Conservation (phyloP, 768 basidiomycete genomes). For the Myochromella boudieri region DNA sequence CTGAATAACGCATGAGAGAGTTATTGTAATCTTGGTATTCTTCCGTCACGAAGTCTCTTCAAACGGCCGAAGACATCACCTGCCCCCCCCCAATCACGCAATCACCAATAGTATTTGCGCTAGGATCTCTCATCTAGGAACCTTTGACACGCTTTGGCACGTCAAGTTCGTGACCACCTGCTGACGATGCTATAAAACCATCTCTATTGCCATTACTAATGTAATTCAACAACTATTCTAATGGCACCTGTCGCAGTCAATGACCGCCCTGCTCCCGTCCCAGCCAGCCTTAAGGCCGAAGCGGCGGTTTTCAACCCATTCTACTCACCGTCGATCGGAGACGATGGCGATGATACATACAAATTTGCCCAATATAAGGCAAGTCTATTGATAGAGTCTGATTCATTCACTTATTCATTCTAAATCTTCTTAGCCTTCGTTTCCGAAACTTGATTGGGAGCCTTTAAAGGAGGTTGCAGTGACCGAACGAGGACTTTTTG, state of each 20-base stretch:
- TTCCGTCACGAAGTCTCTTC: too few relatives aligned
- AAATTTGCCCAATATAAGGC: conserved; percentile 46
- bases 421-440: conserved; percentile 56
- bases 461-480: conserved; percentile 60
- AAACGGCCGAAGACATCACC: too few relatives aligned
- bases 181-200: background rate
- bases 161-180: background rate
- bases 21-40: too few relatives aligned
- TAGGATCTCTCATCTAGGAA: conserved; percentile 1
- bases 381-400: background rate
- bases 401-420: background rate
- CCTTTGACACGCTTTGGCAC: background rate
- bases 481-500: conserved; percentile 63
- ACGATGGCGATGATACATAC: conserved; percentile 52
- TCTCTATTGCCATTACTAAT: background rate
- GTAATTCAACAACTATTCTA: conserved; percentile 1
- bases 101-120: background rate
- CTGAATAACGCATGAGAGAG: too few relatives aligned
- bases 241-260: conserved; percentile 22
- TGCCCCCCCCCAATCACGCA: conserved; percentile 1
- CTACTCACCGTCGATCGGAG: conserved; percentile 59
- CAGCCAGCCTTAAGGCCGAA: conserved; percentile 4
- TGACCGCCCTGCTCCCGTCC: conserved; percentile 5
- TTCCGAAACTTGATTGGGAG: conserved; percentile 64
- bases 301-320: conserved; percentile 55